Conservation (phyloP, 78 protist genomes). For the Parvularia atlantis region DNA sequence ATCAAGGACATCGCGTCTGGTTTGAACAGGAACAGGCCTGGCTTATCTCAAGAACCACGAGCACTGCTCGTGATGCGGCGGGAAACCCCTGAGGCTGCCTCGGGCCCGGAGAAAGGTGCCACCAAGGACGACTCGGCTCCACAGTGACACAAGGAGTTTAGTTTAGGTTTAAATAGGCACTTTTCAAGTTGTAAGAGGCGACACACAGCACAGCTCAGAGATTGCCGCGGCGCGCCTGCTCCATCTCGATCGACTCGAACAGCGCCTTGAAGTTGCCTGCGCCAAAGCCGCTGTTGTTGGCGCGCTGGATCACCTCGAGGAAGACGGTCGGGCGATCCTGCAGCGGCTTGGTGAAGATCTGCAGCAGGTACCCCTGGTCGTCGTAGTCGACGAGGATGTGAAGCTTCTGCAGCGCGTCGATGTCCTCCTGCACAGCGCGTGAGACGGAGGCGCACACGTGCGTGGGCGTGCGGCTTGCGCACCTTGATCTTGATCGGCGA, state of each 20-base stretch:
- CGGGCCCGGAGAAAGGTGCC: too few relatives aligned
- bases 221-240: constrained; percentile 32
- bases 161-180: too few relatives aligned
- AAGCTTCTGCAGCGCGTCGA: constrained; percentile 44
- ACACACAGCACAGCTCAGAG: too few relatives aligned
- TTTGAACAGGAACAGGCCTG: too few relatives aligned
- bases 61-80: too few relatives aligned
- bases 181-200: too few relatives aligned
- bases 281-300: constrained; percentile 55
- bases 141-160: too few relatives aligned
- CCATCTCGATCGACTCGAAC: constrained; percentile 67
- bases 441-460: background rate
- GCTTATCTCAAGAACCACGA: too few relatives aligned
- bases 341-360: constrained; percentile 80
- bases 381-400: constrained; percentile 79
- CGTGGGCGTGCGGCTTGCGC: background rate
- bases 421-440: constrained; percentile 46
- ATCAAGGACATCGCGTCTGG: too few relatives aligned
- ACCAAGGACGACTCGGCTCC: too few relatives aligned
- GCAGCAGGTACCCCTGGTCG: constrained; percentile 82
- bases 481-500: background rate
- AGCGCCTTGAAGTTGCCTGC: constrained; percentile 85
- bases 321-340: constrained; percentile 86
- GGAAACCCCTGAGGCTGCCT: too few relatives aligned
- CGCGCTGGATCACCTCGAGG: constrained; percentile 79